A percentile compares a stretch with the other conserved stretches of the same genome.
Conservation (phyloP, 2,329 filamentous ascomycete species). For the Alternaria tenuissima region DNA sequence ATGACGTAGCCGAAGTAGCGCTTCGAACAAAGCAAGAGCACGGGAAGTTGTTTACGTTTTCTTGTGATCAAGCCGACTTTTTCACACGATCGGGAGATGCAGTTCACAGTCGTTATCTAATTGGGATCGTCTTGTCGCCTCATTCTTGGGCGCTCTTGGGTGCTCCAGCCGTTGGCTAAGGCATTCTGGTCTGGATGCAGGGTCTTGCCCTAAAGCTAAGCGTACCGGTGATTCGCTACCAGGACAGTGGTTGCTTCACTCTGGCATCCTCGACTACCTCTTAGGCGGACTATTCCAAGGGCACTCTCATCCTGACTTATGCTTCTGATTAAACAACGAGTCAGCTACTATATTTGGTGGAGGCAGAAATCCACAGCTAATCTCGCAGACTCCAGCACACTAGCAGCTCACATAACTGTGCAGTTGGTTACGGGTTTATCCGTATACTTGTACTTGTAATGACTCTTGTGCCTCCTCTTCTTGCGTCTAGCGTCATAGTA, state of each 20-base stretch:
- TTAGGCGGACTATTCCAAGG: not conserved
- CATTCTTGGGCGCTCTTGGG: slow-evolving; percentile 3
- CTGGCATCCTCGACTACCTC: not conserved
- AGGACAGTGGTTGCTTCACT: slow-evolving; percentile 7
- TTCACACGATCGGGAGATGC: not conserved
- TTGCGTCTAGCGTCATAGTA: slow-evolving; percentile 15
- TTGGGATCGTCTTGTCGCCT: slow-evolving; percentile 6
- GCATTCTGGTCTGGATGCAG: slow-evolving; percentile 12
- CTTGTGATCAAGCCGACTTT: not conserved
- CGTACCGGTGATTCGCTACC: slow-evolving; percentile 14
- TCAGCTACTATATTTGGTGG: not conserved
- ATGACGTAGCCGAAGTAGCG: slow-evolving; percentile 13
- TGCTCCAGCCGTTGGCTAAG: slow-evolving; percentile 12
- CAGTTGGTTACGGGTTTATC: slow-evolving; percentile 31
- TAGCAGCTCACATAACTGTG: slow-evolving; percentile 26
- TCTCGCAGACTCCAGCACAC: not conserved
- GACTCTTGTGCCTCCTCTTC: slow-evolving; percentile 28
- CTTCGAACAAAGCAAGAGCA: slow-evolving; percentile 4
- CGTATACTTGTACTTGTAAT: slow-evolving; percentile 31
- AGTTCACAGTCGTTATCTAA: not conserved
- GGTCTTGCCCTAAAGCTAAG: slow-evolving; percentile 14
- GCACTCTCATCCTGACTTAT: not conserved
- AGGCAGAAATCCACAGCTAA: not conserved
- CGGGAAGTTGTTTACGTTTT: not conserved
- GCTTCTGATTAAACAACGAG: not conserved